These are phyloP conservation scores for Vigna mungo DNA, from an alignment of 306 rosid species.

Conservation along the genomic window DNA sequence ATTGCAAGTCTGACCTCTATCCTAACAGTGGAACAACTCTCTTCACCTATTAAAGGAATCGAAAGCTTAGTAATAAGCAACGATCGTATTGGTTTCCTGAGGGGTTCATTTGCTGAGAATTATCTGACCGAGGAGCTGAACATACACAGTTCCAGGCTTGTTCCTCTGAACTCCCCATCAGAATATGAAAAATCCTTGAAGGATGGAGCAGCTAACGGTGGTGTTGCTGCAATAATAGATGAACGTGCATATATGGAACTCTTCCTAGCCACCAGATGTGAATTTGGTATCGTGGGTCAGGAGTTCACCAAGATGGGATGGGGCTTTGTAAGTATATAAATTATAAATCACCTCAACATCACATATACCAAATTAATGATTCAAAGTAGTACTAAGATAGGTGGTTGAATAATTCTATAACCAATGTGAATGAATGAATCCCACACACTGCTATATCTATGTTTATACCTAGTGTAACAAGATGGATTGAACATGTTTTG, in stretches of 20 bases:
- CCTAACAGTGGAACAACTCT: slow-evolving; percentile 78
- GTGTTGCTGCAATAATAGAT: slow-evolving; percentile 75
- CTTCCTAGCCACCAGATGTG: slow-evolving; percentile 70
- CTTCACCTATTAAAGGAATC: slow-evolving; percentile 75
- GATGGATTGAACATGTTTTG: not conserved
- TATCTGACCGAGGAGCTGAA: slow-evolving; percentile 66
- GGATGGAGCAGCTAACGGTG: slow-evolving; percentile 68
- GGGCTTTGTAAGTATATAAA: slow-evolving; percentile 78
- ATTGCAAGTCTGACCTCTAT: slow-evolving; percentile 84
- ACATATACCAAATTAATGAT: not conserved
- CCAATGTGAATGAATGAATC: no score
- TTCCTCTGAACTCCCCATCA: slow-evolving; percentile 57
- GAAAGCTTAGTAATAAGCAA: slow-evolving; percentile 57
- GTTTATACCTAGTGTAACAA: no score
- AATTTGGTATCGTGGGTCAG: slow-evolving; percentile 78
- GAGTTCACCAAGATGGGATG: slow-evolving; percentile 91
- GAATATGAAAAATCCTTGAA: slow-evolving; percentile 68
- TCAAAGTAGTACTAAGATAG: not conserved
- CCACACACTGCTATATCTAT: no score
- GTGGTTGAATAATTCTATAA: not conserved
- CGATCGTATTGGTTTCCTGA: slow-evolving; percentile 71
- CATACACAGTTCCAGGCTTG: slow-evolving; percentile 65
- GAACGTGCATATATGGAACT: slow-evolving; percentile 81
- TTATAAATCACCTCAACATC: not conserved
- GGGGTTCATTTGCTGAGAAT: slow-evolving; percentile 66